These are phyloP conservation scores for Diophrys appendiculata DNA, from an alignment of 73 alveolate genomes.

Conservation along the genomic window DNA sequence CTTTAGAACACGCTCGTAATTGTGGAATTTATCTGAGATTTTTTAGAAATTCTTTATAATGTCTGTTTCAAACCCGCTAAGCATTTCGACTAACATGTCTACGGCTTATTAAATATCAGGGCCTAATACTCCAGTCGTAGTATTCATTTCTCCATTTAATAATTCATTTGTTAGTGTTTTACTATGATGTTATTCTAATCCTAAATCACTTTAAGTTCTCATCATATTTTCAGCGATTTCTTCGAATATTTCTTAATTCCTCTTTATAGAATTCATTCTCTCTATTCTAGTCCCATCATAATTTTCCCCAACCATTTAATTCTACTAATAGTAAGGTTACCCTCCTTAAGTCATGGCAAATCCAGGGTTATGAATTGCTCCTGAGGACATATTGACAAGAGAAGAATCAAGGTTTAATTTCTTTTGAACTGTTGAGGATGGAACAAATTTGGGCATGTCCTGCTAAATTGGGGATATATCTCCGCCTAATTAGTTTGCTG, in stretches of 20 bases:
- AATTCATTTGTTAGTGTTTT: neutral
- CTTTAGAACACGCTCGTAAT: neutral
- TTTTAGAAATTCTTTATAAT: neutral
- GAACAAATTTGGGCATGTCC: neutral
- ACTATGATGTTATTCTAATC: neutral
- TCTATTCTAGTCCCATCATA: no score
- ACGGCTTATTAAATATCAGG: neutral
- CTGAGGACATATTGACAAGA: neutral
- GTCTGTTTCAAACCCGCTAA: neutral
- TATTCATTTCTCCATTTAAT: neutral
- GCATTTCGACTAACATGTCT: neutral
- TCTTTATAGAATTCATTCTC: no score
- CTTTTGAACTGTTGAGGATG: neutral
- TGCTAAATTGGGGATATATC: neutral
- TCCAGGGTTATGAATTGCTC: neutral
- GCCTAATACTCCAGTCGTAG: neutral
- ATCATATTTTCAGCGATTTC: neutral
- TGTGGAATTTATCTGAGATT: no score
- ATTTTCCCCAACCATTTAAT: no score
- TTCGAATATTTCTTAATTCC: neutral
- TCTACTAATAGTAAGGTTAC: no score
- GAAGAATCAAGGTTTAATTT: neutral
- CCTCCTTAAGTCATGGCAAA: no score
- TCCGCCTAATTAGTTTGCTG: neutral
- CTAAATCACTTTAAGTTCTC: neutral